phyloP scores from a whole-genome alignment of 306 rosid species.

The Bauhinia variegata region DNA sequence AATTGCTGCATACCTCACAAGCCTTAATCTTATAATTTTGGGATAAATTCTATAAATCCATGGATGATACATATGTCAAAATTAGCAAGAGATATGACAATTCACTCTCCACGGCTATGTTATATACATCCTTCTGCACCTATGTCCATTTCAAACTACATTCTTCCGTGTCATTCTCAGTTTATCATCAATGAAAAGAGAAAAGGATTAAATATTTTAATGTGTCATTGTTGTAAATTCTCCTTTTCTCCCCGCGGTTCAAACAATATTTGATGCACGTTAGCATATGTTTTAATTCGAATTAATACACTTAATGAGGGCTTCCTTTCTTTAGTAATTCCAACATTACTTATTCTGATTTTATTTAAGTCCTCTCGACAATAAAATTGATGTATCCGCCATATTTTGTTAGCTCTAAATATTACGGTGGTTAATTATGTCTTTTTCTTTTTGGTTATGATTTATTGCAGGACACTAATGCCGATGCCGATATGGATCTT shows the following conservation, averaged over 20 bases:
- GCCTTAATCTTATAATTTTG: no score
- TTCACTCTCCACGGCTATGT: not conserved
- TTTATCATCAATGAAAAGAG: not conserved
- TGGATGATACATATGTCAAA: no score
- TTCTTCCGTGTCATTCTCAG: no score
- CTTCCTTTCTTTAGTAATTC: no score
- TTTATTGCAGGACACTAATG: slow-evolving; percentile 60
- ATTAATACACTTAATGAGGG: not conserved
- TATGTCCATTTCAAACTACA: not conserved
- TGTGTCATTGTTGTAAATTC: not conserved
- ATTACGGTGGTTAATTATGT: slow-evolving; percentile 17
- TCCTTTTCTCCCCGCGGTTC: not conserved
- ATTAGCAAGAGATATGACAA: not conserved
- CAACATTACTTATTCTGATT: no score
- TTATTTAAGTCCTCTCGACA: not conserved
- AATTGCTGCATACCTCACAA: no score
- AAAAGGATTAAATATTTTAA: not conserved
- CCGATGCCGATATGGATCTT: slow-evolving; percentile 78
- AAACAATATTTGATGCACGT: not conserved
- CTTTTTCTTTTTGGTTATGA: slow-evolving; percentile 8
- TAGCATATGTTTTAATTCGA: not conserved
- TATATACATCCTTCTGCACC: not conserved
- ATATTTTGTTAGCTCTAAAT: not conserved
- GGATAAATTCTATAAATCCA: no score
- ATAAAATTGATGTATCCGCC: not conserved